Conservation (phyloP, 768 basidiomycete species). For the Podaxis carcinomalis region DNA sequence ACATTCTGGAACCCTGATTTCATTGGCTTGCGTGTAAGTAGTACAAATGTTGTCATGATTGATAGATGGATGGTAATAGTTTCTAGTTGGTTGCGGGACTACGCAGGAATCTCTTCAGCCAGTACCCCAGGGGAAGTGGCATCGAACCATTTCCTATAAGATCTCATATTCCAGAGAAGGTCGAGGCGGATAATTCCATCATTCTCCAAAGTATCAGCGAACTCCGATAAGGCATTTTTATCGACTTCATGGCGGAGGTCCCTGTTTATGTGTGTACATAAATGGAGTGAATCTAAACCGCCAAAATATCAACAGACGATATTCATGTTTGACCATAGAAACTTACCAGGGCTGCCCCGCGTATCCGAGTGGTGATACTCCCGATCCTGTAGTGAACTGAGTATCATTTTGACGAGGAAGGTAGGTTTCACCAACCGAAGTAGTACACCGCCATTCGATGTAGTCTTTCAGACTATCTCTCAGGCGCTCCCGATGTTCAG, state of each 20-base stretch:
- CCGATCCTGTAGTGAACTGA: background rate
- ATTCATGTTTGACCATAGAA: background rate
- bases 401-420: too few species aligned
- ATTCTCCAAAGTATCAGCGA: background rate
- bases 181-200: conserved; percentile 1
- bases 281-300: background rate
- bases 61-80: background rate
- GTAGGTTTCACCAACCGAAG: background rate
- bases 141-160: conserved; percentile 1
- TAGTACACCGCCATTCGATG: conserved; percentile 3
- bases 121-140: background rate
- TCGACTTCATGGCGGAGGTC: background rate
- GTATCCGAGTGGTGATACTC: background rate
- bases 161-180: background rate
- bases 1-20: background rate
- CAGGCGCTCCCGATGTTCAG: background rate
- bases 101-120: background rate
- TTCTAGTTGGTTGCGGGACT: background rate
- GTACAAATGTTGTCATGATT: background rate
- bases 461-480: background rate
- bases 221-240: background rate
- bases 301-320: background rate
- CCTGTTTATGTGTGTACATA: background rate
- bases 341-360: background rate
- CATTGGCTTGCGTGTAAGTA: background rate